Evolutionary conservation across 768 basidiomycete genomes (phyloP), one percentile per base, ranked within the genome.

Genomic region (Coprinellus aureogranulatus): DNA sequence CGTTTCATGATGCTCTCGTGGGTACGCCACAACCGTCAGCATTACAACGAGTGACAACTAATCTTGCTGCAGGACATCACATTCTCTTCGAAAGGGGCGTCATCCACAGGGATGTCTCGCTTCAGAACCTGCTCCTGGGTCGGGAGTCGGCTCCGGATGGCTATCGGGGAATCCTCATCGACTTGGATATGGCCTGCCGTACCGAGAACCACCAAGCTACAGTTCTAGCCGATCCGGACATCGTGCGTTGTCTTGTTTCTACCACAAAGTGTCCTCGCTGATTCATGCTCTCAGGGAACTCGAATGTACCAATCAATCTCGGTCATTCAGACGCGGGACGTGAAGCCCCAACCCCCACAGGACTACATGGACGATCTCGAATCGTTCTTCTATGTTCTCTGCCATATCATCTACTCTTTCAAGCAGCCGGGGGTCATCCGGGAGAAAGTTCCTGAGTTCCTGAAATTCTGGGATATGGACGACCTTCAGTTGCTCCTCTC

Each of bases 171-270:
- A 41, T 58, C 20, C 49, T 58, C 11, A 58, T 58, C 40, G 56
- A 58, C 41, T 16, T 58, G 6, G 56, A 58, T 23, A 58, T 58
- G 56, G 56, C 56, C 2, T 44, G 44, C 22, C 25, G 16, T 1
- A 12, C 27, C n/a, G 39, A 51, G 11, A 23, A 37, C 14, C 12
- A 8, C 20, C 4, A 16, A n/a, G 5, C 12, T 4, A 28, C 28
- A 8, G 14, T 42, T 6, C 26, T 6, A 9, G 16, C 31, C 11
- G 56, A 57, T 18, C 20, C 8, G 6, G 16, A 39, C 41, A 53
- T 50, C 2, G 56, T 58, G 26, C 25, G 55, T 30, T 31, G 4
- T 5, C 34, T 20, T 39, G 9, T 55, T 11, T 46, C 26, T 45
- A 12, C 31, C 12, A 18, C 16, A 34, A 22, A 28, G 10, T 23